These are phyloP conservation scores for Rhizophlyctis rosea DNA, from an alignment of 192 early-diverging fungal species.

Conservation along the genomic window DNA sequence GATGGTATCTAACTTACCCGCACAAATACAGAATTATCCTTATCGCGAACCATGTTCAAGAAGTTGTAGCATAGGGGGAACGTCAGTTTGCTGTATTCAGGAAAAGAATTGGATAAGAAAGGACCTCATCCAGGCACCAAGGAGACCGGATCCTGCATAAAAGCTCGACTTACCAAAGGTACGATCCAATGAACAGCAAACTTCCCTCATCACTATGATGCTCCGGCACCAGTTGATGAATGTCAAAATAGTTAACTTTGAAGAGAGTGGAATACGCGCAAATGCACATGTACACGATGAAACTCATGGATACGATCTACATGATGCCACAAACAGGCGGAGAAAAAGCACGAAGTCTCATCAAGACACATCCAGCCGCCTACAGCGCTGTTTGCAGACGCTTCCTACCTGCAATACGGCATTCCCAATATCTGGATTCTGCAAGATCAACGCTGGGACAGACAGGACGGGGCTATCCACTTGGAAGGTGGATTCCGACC, in stretches of 20 bases:
- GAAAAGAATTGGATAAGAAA: too few relatives aligned
- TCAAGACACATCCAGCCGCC: neutral
- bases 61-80: conserved; percentile 95
- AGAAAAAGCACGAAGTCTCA: neutral
- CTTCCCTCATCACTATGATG: conserved; percentile 92
- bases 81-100: conserved; percentile 39
- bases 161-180: conserved; percentile 68
- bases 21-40: conserved; percentile 46
- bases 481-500: conserved; percentile 95
- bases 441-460: conserved; percentile 62
- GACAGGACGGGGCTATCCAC: conserved; percentile 53
- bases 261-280: conserved; percentile 91
- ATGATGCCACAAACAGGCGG: conserved; percentile 9
- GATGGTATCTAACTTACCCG: conserved; percentile 28
- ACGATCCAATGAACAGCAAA: conserved; percentile 88
- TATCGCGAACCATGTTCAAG: conserved; percentile 63
- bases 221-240: conserved; percentile 84
- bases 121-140: too few relatives aligned
- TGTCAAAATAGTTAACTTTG: conserved; percentile 83
- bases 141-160: too few relatives aligned
- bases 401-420: conserved; percentile 46
- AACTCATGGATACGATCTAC: conserved; percentile 67
- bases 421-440: conserved; percentile 34
- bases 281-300: conserved; percentile 86
- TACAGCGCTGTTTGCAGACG: too few relatives aligned